Conservation (phyloP, 2,329 filamentous ascomycete genomes). For the Sarocladium oryzae region DNA sequence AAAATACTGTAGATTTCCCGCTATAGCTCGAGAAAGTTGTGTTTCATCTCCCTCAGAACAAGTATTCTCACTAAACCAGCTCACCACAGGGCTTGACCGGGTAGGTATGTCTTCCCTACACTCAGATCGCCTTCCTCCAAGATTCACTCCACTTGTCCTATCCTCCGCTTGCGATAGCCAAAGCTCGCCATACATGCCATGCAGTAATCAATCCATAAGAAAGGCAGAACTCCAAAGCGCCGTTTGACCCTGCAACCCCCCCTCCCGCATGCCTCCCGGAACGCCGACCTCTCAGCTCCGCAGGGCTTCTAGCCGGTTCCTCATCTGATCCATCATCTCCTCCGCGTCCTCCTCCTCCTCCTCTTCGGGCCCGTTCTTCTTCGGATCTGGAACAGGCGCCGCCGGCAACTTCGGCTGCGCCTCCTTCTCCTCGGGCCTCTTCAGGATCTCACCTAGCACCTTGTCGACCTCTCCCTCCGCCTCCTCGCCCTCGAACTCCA, state of each 20-base stretch:
- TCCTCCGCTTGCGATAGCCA: background rate
- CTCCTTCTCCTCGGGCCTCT: slow-evolving; percentile 61
- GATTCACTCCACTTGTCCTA: background rate
- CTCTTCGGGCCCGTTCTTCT: slow-evolving; percentile 45
- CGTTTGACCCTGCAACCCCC: background rate
- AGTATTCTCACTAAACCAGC: too few species aligned
- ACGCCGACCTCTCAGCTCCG: background rate
- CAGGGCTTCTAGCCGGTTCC: slow-evolving; percentile 80
- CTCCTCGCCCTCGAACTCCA: slow-evolving; percentile 66
- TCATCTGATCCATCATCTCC: slow-evolving; percentile 89
- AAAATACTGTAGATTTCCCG: too few species aligned
- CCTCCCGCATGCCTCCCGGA: too few species aligned
- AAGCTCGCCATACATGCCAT: slow-evolving; percentile 6
- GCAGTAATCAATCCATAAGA: background rate
- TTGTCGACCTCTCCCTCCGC: slow-evolving; percentile 81
- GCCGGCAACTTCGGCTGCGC: slow-evolving; percentile 43
- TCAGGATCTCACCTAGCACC: slow-evolving; percentile 83
- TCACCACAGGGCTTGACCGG: too few species aligned
- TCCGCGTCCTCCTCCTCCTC: slow-evolving; percentile 83
- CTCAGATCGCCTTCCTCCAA: background rate
- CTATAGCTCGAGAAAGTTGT: too few species aligned
- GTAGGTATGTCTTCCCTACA: background rate
- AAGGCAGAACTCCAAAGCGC: background rate
- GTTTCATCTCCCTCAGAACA: too few species aligned
- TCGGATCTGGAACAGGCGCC: slow-evolving; percentile 49